phyloP scores from a whole-genome alignment of 1,284 basidiomycete species.

The Sporisorium scitamineum region DNA sequence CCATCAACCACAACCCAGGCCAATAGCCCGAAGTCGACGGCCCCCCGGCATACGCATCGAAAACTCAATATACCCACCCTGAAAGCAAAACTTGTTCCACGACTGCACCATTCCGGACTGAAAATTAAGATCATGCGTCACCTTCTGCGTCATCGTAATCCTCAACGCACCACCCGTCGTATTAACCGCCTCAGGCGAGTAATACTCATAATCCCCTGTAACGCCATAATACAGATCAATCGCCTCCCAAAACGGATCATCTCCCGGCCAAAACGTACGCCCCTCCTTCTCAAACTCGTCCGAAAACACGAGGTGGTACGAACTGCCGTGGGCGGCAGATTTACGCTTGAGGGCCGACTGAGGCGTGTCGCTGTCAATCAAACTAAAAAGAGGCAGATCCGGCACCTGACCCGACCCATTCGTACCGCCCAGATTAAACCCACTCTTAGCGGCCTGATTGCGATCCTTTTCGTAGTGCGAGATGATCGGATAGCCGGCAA shows the following conservation, averaged over 20 bases:
- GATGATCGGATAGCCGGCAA: slow-evolving; percentile 61
- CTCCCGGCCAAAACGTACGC: slow-evolving; percentile 63
- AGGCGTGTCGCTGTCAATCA: slow-evolving; percentile 59
- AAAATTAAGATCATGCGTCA: slow-evolving; percentile 62
- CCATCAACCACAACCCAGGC: slow-evolving; percentile 70
- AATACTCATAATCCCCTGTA: slow-evolving; percentile 59
- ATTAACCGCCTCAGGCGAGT: slow-evolving; percentile 58
- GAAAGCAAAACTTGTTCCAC: slow-evolving; percentile 68
- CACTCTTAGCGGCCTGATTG: slow-evolving; percentile 20
- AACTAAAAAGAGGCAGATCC: slow-evolving; percentile 43
- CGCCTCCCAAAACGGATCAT: slow-evolving; percentile 63
- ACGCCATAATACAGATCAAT: slow-evolving; percentile 59
- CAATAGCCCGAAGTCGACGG: slow-evolving; percentile 71
- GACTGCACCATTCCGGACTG: slow-evolving; percentile 64
- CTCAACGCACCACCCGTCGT: slow-evolving; percentile 53
- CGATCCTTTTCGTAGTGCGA: slow-evolving; percentile 35
- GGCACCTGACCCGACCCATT: slow-evolving; percentile 65
- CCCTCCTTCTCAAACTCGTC: slow-evolving; percentile 63
- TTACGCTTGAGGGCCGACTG: slow-evolving; percentile 34
- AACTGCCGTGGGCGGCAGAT: slow-evolving; percentile 31
- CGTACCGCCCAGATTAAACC: slow-evolving; percentile 77
- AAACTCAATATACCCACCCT: slow-evolving; percentile 67
- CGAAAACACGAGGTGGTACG: slow-evolving; percentile 60
- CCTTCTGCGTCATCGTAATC: slow-evolving; percentile 53
- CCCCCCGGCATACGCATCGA: slow-evolving; percentile 52